Evolutionary conservation across 345 rosid genomes (phyloP), one percentile per base, ranked within the genome.

Genomic region (Barbarea vulgaris): DNA sequence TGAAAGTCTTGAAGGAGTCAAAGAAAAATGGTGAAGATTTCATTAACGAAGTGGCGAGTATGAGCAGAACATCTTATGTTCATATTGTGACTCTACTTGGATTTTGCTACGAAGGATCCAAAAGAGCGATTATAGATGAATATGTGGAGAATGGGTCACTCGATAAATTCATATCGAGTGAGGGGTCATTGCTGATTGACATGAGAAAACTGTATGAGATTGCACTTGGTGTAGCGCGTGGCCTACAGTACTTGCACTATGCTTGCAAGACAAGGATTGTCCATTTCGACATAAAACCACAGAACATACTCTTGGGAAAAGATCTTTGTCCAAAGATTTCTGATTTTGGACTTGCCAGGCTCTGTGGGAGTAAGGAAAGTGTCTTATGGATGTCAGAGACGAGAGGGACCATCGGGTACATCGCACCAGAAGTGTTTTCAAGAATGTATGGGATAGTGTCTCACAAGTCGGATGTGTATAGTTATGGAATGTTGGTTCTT

Each of bases 271-370:
- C 78, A 4, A 80, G 84, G 63, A 85, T 82, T 18, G 34, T 85
- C 42, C 87, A 85, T 36, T 80, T 83, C 13, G 83, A 83, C 59
- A 83, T 82, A n/a, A 83, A 85, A 18, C 86, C 86, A 31, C 86
- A 85, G 8, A 85, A 83, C 30, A 78, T 85, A 41, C 71, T 85
- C 5, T 69, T 83, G 11, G 81, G 84, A 42, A 53, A 77, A 4
- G 30, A 75, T 13, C 72, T 82, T 11, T 33, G 17, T 18, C 89
- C 85, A 0, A 83, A 85, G 15, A 82, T 80, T 10, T 78, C 81
- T 1, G 87, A 85, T 57, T 85, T 85, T 1, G 87, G 89, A 5
- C 89, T 85, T 7, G 82, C 89, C 1, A 82, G 79, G 51, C 64
- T 76, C 18, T 78, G 85, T 22, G 53, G 70, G 21, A 74, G 48